phyloP scores from a whole-genome alignment of 495 filamentous ascomycete genomes.

The Daldinia grandis region DNA sequence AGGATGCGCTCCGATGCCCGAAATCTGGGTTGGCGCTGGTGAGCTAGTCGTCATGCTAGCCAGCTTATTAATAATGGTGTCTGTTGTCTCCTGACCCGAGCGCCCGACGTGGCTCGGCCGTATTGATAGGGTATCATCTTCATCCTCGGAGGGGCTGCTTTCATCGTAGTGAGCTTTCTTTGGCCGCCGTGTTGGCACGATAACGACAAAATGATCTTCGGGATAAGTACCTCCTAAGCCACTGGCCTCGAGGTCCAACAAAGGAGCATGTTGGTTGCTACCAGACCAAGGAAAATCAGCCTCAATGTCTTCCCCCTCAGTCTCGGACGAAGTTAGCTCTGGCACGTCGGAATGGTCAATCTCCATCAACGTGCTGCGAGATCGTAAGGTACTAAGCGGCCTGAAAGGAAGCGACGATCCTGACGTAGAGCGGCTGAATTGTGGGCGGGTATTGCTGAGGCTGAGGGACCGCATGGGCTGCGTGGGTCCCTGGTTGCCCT shows the following conservation, averaged over 20 bases:
- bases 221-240: slow-evolving; percentile 72
- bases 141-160: slow-evolving; percentile 26
- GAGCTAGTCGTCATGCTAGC: slow-evolving; percentile 51
- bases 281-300: slow-evolving; percentile 52
- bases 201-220: slow-evolving; percentile 71
- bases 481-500: slow-evolving; percentile 21
- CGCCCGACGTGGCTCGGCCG: slow-evolving; percentile 10
- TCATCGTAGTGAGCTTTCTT: slow-evolving; percentile 14
- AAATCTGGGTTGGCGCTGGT: slow-evolving; percentile 24
- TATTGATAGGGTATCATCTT: slow-evolving; percentile 12
- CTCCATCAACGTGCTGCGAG: slow-evolving; percentile 26
- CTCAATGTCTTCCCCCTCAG: slow-evolving; percentile 42
- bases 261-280: slow-evolving; percentile 29
- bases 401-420: slow-evolving; percentile 55
- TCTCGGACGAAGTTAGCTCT: slow-evolving; percentile 42
- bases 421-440: slow-evolving; percentile 48
- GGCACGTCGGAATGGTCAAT: slow-evolving; percentile 35
- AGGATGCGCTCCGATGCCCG: neutral
- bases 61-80: slow-evolving; percentile 49
- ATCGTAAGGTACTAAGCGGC: slow-evolving; percentile 50
- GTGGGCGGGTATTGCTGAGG: slow-evolving; percentile 37
- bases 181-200: slow-evolving; percentile 61
- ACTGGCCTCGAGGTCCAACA: slow-evolving; percentile 62
- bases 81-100: slow-evolving; percentile 28
- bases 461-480: slow-evolving; percentile 21